phyloP scores from a whole-genome alignment of 1,284 basidiomycete genomes.

The Chalciporus sp. region DNA sequence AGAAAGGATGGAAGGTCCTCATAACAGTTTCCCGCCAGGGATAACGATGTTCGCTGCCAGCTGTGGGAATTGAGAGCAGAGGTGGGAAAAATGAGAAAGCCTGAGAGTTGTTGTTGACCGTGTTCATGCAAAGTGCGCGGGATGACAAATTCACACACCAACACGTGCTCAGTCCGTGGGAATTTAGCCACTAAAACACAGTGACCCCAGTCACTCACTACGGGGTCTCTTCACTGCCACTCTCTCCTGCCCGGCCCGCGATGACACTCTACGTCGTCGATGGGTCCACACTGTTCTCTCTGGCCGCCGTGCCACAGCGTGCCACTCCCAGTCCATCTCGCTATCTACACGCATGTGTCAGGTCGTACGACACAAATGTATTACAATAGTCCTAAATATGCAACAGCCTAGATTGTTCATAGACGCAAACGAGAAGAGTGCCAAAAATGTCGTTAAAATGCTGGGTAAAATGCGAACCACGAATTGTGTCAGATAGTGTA shows the following conservation, averaged over 20 bases:
- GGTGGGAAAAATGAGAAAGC: constrained; percentile 40
- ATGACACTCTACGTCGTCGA: too few species aligned
- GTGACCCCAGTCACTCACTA: background rate
- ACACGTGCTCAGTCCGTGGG: constrained; percentile 36
- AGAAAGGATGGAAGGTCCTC: constrained; percentile 43
- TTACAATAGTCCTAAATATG: constrained; percentile 20
- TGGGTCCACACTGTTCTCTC: background rate
- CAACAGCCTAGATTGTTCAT: background rate
- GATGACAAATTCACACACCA: constrained; percentile 32
- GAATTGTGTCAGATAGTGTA: constrained; percentile 8
- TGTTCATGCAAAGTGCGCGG: constrained; percentile 14
- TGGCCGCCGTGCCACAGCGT: background rate
- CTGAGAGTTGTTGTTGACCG: constrained; percentile 31
- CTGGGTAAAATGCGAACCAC: constrained; percentile 20
- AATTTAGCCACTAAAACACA: constrained; percentile 22
- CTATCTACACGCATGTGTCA: background rate
- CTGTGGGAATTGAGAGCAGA: constrained; percentile 40
- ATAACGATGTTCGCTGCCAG: constrained; percentile 42
- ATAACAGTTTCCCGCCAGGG: constrained; percentile 43
- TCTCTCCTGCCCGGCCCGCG: background rate
- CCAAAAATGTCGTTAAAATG: constrained; percentile 14
- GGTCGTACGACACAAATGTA: constrained; percentile 14
- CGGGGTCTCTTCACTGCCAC: constrained; percentile 17
- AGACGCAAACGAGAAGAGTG: background rate
- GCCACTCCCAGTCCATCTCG: too few species aligned